These are phyloP conservation scores for Chenopodium berlandieri DNA, from an alignment of 148 eudicot genomes.

Conservation along the genomic window DNA sequence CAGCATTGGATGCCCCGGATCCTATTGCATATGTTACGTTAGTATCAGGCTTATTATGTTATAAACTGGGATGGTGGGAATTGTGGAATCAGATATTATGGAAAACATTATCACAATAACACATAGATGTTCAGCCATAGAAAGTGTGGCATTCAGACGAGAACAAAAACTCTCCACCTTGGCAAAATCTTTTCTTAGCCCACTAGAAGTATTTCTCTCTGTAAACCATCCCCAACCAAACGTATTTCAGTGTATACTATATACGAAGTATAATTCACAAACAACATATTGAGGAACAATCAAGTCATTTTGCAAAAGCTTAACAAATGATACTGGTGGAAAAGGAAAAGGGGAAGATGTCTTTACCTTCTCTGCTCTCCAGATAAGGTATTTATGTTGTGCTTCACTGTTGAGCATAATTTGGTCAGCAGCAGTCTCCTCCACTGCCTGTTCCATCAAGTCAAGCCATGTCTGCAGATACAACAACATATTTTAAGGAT, in stretches of 20 bases:
- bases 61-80: neutral
- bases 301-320: neutral
- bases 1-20: constrained; percentile 82
- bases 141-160: too few species aligned
- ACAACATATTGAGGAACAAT: neutral
- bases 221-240: too few species aligned
- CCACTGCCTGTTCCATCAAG: constrained; percentile 58
- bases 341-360: neutral
- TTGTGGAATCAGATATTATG: neutral
- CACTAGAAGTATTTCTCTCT: too few species aligned
- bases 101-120: neutral
- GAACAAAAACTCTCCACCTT: too few species aligned
- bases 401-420: constrained; percentile 55
- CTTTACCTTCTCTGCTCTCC: constrained; percentile 81
- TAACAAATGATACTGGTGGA: neutral
- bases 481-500: neutral
- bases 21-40: constrained; percentile 36
- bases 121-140: neutral
- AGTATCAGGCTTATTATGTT: neutral
- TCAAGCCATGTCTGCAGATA: constrained; percentile 77
- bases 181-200: too few species aligned
- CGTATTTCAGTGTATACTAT: too few species aligned
- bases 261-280: neutral
- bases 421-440: constrained; percentile 47
- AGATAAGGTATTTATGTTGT: constrained; percentile 83